Evolutionary conservation across 306 rosid genomes (phyloP).

Genomic region (Prunus persica): Prunus_persica_NCBIv2 NC_034009.1:2492501-2493000

Average conservation of each 20-base stretch:
- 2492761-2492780: conserved; percentile 7
- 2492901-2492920: no score
- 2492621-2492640: background rate
- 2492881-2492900: background rate
- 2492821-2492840: conserved; percentile 5
- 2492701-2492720: conserved; percentile 30
- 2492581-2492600: no score
- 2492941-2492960: no score
- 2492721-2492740: conserved; percentile 19
- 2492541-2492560: no score
- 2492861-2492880: conserved; percentile 40
- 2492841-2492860: conserved; percentile 29
- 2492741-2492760: background rate
- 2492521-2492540: no score
- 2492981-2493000: conserved; percentile 23
- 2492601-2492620: no score
- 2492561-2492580: no score
- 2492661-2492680: background rate
- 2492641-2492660: background rate
- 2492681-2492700: conserved; percentile 22
- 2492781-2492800: conserved; percentile 3
- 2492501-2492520: no score
- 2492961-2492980: no score
- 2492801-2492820: conserved; percentile 19
- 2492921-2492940: no score